These are phyloP conservation scores for Coleophoma crateriformis DNA, from an alignment of 2,329 filamentous ascomycete species.

Conservation along the genomic window DNA sequence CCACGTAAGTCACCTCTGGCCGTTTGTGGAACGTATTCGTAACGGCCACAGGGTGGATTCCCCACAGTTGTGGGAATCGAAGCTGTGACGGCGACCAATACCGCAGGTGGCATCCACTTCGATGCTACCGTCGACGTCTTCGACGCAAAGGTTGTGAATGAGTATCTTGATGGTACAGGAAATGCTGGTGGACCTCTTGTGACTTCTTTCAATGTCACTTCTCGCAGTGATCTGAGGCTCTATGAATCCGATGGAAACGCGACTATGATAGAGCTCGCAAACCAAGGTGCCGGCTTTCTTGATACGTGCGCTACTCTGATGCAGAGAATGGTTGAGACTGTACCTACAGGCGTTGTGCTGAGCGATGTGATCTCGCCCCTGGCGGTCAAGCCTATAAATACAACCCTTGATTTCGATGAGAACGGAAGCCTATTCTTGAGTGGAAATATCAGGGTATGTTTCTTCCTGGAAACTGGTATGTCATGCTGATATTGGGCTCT, in stretches of 20 bases:
- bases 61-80: constrained; percentile 43
- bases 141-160: constrained; percentile 46
- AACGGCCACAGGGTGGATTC: constrained; percentile 31
- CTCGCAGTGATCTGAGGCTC: constrained; percentile 48
- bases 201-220: constrained; percentile 42
- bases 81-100: constrained; percentile 27
- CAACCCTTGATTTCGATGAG: constrained; percentile 13
- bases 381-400: constrained; percentile 49
- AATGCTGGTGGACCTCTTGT: constrained; percentile 39
- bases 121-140: constrained; percentile 44
- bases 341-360: constrained; percentile 44
- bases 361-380: constrained; percentile 48
- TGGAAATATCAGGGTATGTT: constrained; percentile 14
- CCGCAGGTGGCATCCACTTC: constrained; percentile 32
- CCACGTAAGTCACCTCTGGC: constrained; percentile 11
- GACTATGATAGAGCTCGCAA: constrained; percentile 43
- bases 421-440: constrained; percentile 10
- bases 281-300: constrained; percentile 35
- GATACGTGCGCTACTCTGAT: constrained; percentile 43
- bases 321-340: constrained; percentile 54
- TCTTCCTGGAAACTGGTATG: too few species aligned
- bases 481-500: too few species aligned
- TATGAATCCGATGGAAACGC: constrained; percentile 49
- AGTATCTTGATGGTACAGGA: constrained; percentile 43
- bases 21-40: not conserved